Conservation (phyloP, 148 eudicot species). For the Diospyros lotus region DNA sequence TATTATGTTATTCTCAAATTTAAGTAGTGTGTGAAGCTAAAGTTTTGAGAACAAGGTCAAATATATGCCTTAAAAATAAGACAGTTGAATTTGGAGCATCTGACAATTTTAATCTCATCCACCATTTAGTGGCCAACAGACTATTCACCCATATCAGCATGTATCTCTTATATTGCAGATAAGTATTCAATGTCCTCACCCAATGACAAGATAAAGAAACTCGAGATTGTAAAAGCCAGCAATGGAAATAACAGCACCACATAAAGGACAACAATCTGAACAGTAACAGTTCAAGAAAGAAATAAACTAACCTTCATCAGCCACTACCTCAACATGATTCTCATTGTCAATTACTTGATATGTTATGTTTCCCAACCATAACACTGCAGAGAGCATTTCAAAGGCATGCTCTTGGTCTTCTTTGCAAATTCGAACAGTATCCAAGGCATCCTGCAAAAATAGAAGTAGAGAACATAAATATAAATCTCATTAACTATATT, state of each 20-base stretch:
- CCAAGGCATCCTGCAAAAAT: conserved; percentile 61
- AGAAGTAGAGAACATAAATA: conserved; percentile 1
- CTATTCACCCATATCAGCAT: too few relatives aligned
- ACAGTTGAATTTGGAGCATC: background rate
- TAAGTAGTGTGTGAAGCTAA: background rate
- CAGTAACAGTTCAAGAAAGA: conserved; percentile 2
- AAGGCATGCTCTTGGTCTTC: conserved; percentile 69
- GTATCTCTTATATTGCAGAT: too few relatives aligned
- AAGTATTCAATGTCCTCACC: too few relatives aligned
- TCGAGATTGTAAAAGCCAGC: background rate
- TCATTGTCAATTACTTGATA: conserved; percentile 67
- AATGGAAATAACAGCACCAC: background rate
- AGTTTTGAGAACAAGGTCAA: too few relatives aligned
- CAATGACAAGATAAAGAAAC: background rate
- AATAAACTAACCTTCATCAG: conserved; percentile 63
- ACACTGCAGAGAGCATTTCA: conserved; percentile 77
- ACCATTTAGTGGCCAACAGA: too few relatives aligned
- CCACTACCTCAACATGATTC: conserved; percentile 70
- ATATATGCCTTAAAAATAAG: background rate
- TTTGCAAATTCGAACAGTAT: conserved; percentile 51
- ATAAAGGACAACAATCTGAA: background rate
- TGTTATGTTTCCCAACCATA: conserved; percentile 95
- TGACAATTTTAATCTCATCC: background rate
- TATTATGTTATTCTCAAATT: background rate
- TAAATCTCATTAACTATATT: background rate